Percentiles rank a stretch among this genome's conserved stretches.
phyloP scores from a whole-genome alignment of 192 early-diverging fungal species.

The Thamnidium elegans region DNA sequence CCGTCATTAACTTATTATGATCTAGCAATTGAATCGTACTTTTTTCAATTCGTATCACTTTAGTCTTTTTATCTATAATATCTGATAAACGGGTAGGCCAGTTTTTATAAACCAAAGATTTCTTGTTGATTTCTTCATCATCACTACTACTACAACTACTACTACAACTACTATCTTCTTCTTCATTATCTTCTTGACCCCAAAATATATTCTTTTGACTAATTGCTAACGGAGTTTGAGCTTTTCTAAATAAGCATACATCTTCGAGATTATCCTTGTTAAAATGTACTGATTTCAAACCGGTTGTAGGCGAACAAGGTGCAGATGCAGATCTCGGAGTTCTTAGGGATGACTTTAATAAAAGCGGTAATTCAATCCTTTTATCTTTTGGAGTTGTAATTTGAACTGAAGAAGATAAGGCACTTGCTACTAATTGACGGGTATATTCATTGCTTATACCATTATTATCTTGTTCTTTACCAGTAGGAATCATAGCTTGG shows the following conservation, averaged over 20 bases:
- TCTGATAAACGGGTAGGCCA: conserved; percentile 9
- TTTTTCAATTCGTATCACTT: conserved; percentile 6
- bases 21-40: neutral
- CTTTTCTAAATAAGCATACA: conserved; percentile 68
- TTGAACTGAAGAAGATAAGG: neutral
- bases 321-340: conserved; percentile 25
- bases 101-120: neutral
- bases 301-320: conserved; percentile 36
- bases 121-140: neutral
- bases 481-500: conserved; percentile 1
- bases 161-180: neutral
- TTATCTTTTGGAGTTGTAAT: neutral
- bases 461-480: neutral
- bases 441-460: conserved; percentile 1
- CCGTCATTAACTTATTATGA: conserved; percentile 19
- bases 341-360: conserved; percentile 26
- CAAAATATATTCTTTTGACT: conserved; percentile 38
- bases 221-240: conserved; percentile 57
- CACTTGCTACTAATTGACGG: conserved; percentile 1
- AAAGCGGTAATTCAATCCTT: neutral
- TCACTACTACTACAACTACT: neutral
- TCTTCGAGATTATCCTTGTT: conserved; percentile 59
- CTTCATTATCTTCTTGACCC: conserved; percentile 16
- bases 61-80: conserved; percentile 13
- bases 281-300: conserved; percentile 63